These are phyloP conservation scores for Emergomyces pasteurianus DNA, from an alignment of 2,329 filamentous ascomycete species.

Conservation along the genomic window DNA sequence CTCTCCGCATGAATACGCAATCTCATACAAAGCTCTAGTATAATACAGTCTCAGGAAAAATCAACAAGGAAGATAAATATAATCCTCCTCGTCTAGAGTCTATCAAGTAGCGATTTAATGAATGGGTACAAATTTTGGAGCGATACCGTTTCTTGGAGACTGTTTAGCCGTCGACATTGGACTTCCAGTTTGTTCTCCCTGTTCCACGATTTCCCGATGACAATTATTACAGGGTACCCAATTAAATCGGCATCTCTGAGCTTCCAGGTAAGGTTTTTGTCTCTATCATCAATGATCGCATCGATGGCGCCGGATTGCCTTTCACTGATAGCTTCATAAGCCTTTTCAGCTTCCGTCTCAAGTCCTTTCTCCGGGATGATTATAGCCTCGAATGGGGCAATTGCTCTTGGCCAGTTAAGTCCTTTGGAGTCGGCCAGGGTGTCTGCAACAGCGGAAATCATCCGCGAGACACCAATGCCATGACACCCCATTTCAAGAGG, in stretches of 20 bases:
- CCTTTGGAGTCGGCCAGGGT: conserved; percentile 59
- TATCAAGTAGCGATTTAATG: conserved; percentile 37
- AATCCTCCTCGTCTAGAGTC: conserved; percentile 33
- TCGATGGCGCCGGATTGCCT: conserved; percentile 38
- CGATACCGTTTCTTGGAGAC: conserved; percentile 47
- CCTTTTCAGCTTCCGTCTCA: conserved; percentile 39
- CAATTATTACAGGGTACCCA: conserved; percentile 73
- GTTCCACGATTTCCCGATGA: conserved; percentile 63
- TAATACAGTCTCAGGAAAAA: background rate
- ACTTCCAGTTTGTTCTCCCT: conserved; percentile 53
- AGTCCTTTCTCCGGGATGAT: conserved; percentile 46
- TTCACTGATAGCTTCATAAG: conserved; percentile 51
- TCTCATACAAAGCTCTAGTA: background rate
- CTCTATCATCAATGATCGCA: conserved; percentile 61
- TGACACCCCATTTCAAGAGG: conserved; percentile 91
- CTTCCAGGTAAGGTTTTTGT: conserved; percentile 65
- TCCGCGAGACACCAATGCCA: conserved; percentile 82
- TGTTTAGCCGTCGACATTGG: conserved; percentile 58
- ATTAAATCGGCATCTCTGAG: conserved; percentile 79
- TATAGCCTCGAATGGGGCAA: conserved; percentile 72
- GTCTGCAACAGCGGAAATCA: conserved; percentile 77
- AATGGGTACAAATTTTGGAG: conserved; percentile 38
- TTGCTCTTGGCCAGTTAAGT: conserved; percentile 74
- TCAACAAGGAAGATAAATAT: background rate
- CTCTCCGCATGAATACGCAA: background rate